Base-by-base conservation (phyloP, 179 eudicot species). In the Drosera spatulata region DNA sequence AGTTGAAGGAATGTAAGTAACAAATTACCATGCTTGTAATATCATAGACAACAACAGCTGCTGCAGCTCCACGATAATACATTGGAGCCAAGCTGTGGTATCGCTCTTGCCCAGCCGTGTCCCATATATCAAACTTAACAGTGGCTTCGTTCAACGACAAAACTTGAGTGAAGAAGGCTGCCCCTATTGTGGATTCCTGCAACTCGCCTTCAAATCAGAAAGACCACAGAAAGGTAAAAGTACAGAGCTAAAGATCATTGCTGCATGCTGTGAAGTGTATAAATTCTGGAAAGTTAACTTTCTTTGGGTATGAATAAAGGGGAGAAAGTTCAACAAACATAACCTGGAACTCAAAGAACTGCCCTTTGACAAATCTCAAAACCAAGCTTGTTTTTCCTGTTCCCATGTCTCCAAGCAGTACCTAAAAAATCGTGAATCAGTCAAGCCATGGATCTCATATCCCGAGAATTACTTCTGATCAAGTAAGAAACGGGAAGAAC, bases 1-100 rank as follows among this genome's bases (percentile, higher is more conserved):
- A 6, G 41, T 22, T 33, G 41, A 53, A 53, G 3, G 4, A 12
- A 10, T 22, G 58, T 37, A 54, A 7, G n/a, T 37, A 57, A 44
- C 14, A 6, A 51, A 41, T 12, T 79, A 83, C 89, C 77, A 60
- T 67, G 75, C 75, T 84, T 53, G 90, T 71, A 60, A 86, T 75
- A 73, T 86, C 95, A 68, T 86, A 86, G 50, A 86, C 85, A 9
- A 86, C 79, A 58, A 84, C 69, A 53, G 95, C 95, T 8, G 95
- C 83, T 67, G 89, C 89, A 45, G 90, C 95, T 69, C 85, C 90
- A 7, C 87, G 89, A 59, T 86, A 84, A 65, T 86, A 86, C 95
- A 86, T 86, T 38, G 95, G 95, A 73, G 90, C 95, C 71, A 86
- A 70, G 82, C 89, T 84, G 40, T 86, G 85, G 69, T 86, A 86